A percentile compares a stretch with the other conserved stretches of the same genome.
Evolutionary conservation across 495 filamentous ascomycete species (phyloP).

Genomic region (Penicillium simplicissimum): DNA sequence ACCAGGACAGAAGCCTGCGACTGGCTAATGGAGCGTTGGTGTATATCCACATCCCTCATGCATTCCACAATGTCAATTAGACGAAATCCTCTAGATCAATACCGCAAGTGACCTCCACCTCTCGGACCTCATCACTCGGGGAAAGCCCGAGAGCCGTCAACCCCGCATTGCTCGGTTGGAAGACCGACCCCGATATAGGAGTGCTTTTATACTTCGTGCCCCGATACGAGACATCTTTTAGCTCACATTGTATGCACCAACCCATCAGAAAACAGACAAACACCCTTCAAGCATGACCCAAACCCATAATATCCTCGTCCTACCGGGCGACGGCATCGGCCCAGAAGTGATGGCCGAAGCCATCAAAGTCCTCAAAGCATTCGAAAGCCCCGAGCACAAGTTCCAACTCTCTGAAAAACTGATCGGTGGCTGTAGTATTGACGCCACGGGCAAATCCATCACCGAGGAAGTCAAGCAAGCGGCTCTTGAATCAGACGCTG

Average conservation of each 20-base stretch:
- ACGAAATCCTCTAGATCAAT: neutral
- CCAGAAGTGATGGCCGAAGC: constrained; percentile 57
- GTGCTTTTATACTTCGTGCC: neutral
- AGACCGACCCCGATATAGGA: constrained; percentile 26
- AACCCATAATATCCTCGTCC: constrained; percentile 51
- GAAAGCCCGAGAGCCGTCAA: constrained; percentile 17
- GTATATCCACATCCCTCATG: neutral
- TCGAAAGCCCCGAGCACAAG: constrained; percentile 37
- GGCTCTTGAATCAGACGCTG: constrained; percentile 43
- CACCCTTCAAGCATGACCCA: constrained; percentile 15
- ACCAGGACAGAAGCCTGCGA: neutral
- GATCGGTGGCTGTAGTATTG: constrained; percentile 51
- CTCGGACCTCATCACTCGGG: constrained; percentile 14
- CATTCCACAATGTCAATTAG: neutral
- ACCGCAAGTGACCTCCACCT: neutral
- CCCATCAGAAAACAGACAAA: neutral
- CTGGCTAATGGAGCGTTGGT: neutral
- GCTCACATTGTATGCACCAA: neutral
- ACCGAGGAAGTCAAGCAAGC: constrained; percentile 48
- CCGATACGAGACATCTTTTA: no score
- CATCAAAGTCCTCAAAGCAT: constrained; percentile 50
- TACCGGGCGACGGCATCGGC: constrained; percentile 57
- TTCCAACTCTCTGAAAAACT: constrained; percentile 49
- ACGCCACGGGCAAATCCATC: constrained; percentile 45
- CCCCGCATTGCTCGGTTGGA: constrained; percentile 28